phyloP scores from a whole-genome alignment of 179 eudicot genomes.

The Monotropa hypopitys region DNA sequence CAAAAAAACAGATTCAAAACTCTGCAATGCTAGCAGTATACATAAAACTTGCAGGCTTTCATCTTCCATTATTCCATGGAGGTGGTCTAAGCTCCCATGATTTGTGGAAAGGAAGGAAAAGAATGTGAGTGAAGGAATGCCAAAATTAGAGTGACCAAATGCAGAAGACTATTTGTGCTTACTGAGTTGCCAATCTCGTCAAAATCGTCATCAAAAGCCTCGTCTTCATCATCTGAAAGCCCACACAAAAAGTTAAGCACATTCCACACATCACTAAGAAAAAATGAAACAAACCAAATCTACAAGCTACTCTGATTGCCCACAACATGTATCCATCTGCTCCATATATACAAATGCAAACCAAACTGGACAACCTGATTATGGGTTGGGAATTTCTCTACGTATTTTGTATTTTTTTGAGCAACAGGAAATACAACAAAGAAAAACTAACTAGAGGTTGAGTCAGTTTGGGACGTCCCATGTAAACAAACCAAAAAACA shows the following conservation, averaged over 20 bases:
- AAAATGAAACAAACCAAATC: background rate
- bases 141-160: background rate
- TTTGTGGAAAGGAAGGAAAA: background rate
- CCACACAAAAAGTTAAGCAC: background rate
- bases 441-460: too few relatives aligned
- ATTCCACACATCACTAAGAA: background rate
- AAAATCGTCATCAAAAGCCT: constrained; percentile 58
- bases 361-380: background rate
- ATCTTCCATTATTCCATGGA: background rate
- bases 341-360: background rate
- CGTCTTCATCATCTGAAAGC: constrained; percentile 30
- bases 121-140: background rate
- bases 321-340: background rate
- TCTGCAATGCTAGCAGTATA: background rate
- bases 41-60: background rate
- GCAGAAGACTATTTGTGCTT: constrained; percentile 11
- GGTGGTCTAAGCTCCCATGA: background rate
- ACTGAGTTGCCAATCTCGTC: constrained; percentile 58
- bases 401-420: background rate
- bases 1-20: background rate
- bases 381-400: background rate
- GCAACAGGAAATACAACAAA: too few relatives aligned
- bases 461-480: background rate
- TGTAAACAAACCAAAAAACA: background rate
- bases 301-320: background rate